Evolutionary conservation across 768 basidiomycete genomes (phyloP).

Genomic region (Mycena rebaudengoi): DNA sequence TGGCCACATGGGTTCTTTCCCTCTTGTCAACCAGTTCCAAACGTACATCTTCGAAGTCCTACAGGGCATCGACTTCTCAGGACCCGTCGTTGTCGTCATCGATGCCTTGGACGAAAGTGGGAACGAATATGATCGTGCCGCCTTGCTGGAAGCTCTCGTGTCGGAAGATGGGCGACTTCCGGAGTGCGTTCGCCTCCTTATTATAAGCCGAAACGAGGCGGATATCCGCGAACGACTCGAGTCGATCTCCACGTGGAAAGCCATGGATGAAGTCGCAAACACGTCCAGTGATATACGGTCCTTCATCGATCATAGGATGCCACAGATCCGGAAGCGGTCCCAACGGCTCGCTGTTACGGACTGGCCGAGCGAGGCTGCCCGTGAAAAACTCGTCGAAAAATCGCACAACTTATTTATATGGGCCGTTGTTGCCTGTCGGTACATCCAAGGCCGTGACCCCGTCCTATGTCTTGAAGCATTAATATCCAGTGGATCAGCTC

Average conservation of each 20-base stretch:
- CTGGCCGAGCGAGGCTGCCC: background rate
- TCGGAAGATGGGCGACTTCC: background rate
- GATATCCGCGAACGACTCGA: slow-evolving; percentile 5
- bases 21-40: slow-evolving; percentile 2
- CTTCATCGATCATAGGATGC: background rate
- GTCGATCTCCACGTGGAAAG: background rate
- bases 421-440: background rate
- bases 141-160: slow-evolving; percentile 2
- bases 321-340: background rate
- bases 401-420: background rate
- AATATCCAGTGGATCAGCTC: background rate
- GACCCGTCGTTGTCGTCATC: slow-evolving; percentile 13
- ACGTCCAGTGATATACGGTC: background rate
- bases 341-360: background rate
- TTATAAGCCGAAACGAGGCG: slow-evolving; percentile 9
- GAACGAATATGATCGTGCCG: background rate
- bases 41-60: slow-evolving; percentile 6
- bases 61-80: background rate
- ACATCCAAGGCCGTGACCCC: background rate
- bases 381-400: background rate
- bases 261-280: background rate
- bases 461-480: background rate
- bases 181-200: background rate
- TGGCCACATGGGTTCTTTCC: slow-evolving; percentile 2
- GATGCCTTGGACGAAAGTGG: slow-evolving; percentile 16